phyloP scores from a whole-genome alignment of 495 filamentous ascomycete species.

The Aspergillus baeticus region DNA sequence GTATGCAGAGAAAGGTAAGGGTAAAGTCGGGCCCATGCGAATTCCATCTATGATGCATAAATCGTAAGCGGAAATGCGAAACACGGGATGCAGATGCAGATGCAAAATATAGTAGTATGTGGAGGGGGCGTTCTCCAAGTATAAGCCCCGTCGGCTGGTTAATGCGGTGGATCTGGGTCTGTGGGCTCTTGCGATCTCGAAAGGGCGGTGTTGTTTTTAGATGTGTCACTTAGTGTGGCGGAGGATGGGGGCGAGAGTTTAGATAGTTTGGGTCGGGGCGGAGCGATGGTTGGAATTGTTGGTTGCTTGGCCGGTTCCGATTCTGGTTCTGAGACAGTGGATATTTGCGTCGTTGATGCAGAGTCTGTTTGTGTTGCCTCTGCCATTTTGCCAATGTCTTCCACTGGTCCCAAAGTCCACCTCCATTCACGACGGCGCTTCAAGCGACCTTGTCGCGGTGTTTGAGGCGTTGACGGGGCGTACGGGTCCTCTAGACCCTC shows the following conservation, averaged over 20 bases:
- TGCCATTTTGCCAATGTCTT: slow-evolving; percentile 5
- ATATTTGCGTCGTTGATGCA: not conserved
- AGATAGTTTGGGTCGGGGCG: not conserved
- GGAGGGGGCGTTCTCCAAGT: no score
- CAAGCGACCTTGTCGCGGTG: slow-evolving; percentile 45
- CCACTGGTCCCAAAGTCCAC: slow-evolving; percentile 53
- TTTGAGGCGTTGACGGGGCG: slow-evolving; percentile 44
- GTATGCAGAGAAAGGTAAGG: not conserved
- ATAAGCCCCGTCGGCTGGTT: slow-evolving; percentile 8
- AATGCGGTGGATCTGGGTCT: slow-evolving; percentile 15
- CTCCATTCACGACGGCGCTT: slow-evolving; percentile 56
- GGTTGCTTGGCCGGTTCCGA: not conserved
- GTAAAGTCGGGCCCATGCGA: not conserved
- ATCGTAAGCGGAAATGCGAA: slow-evolving; percentile 18
- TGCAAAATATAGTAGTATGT: not conserved
- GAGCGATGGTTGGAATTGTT: not conserved
- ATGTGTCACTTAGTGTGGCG: slow-evolving; percentile 1
- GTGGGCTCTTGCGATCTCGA: slow-evolving; percentile 12
- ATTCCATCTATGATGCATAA: slow-evolving; percentile 21
- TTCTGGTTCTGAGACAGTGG: not conserved
- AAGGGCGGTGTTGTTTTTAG: slow-evolving; percentile 15
- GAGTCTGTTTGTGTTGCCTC: not conserved
- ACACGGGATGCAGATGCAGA: slow-evolving; percentile 14
- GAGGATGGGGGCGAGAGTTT: not conserved
- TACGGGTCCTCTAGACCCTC: slow-evolving; percentile 35